Base-by-base conservation (phyloP, 2,329 filamentous ascomycete species). In the Beauveria varroae region DNA sequence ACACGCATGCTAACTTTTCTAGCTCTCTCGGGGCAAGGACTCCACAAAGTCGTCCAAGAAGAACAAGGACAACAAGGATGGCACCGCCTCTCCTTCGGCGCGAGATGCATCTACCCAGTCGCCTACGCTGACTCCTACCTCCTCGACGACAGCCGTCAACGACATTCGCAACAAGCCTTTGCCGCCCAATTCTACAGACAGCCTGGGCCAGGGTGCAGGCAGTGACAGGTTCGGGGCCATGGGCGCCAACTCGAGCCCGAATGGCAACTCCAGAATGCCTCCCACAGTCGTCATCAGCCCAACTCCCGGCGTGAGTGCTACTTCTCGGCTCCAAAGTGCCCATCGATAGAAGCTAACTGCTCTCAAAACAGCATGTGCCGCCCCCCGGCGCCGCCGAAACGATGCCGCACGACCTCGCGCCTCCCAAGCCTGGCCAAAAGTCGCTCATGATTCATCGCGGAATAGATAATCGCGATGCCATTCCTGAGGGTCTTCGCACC, bases 321-420 rank as follows among this genome's bases (percentile, higher is more conserved):
- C 20, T 18, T 10, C 26, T 28, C 62, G 37, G 63, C 61, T 51
- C 34, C 34, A 57, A 60, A 57, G 56, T 6, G 8, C 49, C n/a
- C 20, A 16, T 41, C 7, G 5, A 4, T 26, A 30, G 8, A 46
- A n/a, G n/a, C 43, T 49, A 54, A 62, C 51, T n/a, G 1, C 8
- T 10, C 37, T 20, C n/a, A 47, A 56, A 37, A 51, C 67, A 95
- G 92, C 95, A 99, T 77, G 81, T 95, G 50, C 93, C 95, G 56
- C 92, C 92, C 64, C 95, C 95, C 53, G 95, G 95, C 67, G 89
- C 93, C 62, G 89, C 93, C 65, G 95, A 99, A 78, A 97, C 93
- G 6, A 98, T 99, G 93, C 95, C 95, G 57, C 91, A 96, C 71
- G 95, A 99, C 73, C 86, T 99, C 63, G 91, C 92, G 34, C 95